These are phyloP conservation scores for Hypoxylon lienhwacheense DNA, from an alignment of 495 filamentous ascomycete genomes.

Conservation along the genomic window DNA sequence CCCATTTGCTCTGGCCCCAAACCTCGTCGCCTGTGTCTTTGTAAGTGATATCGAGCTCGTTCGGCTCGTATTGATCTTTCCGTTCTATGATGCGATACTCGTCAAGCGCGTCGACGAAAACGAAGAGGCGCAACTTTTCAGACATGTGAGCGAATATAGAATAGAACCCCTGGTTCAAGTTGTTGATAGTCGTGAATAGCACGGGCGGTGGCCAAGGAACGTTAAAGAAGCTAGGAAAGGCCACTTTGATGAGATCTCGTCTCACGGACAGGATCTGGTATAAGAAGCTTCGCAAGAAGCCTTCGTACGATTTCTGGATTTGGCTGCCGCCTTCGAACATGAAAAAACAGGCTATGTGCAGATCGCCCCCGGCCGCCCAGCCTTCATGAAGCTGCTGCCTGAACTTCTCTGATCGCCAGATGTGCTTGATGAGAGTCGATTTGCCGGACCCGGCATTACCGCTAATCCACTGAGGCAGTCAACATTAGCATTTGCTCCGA, in stretches of 20 bases:
- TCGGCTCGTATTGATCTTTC: constrained; percentile 36
- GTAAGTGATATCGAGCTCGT: constrained; percentile 34
- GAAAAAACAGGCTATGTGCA: constrained; percentile 43
- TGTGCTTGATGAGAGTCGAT: constrained; percentile 43
- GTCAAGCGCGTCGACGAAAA: constrained; percentile 40
- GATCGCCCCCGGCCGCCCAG: constrained; percentile 27
- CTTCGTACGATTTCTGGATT: constrained; percentile 48
- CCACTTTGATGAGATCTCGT: constrained; percentile 36
- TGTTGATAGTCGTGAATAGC: constrained; percentile 35
- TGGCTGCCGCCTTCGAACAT: constrained; percentile 47
- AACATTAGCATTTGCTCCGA: constrained; percentile 5
- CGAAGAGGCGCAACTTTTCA: constrained; percentile 28
- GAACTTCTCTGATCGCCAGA: constrained; percentile 28
- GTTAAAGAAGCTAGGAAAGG: constrained; percentile 39
- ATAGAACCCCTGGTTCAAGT: constrained; percentile 38
- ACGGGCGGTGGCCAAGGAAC: constrained; percentile 35
- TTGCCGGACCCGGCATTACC: constrained; percentile 44
- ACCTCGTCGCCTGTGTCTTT: constrained; percentile 32
- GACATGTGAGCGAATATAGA: constrained; percentile 38
- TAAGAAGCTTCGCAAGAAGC: constrained; percentile 44
- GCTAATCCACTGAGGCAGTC: constrained; percentile 35
- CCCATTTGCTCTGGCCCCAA: constrained; percentile 41
- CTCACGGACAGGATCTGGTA: constrained; percentile 42
- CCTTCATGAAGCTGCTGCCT: constrained; percentile 27
- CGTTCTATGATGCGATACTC: constrained; percentile 40